These are phyloP conservation scores for Penicillium bovifimosum DNA, from an alignment of 495 filamentous ascomycete genomes.

Conservation along the genomic window DNA sequence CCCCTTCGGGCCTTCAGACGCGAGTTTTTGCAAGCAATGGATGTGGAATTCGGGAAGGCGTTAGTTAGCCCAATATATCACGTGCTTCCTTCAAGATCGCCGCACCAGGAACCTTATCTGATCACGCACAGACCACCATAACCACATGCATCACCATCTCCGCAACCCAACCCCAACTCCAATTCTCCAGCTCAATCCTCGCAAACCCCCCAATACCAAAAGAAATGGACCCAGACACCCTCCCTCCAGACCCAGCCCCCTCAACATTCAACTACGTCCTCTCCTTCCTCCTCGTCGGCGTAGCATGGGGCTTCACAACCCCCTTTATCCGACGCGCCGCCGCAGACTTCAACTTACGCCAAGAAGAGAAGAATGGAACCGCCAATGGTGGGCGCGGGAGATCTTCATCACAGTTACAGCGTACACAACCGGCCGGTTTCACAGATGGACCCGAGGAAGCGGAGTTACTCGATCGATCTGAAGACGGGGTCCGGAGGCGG, in stretches of 20 bases:
- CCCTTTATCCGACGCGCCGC: constrained; percentile 57
- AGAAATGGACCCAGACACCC: constrained; percentile 28
- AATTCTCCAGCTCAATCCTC: neutral
- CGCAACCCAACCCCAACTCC: too few species aligned
- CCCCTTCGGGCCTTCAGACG: too few species aligned
- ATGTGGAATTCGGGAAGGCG: too few species aligned
- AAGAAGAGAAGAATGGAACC: constrained; percentile 21
- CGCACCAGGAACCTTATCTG: too few species aligned
- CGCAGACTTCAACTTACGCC: constrained; percentile 51
- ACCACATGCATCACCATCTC: too few species aligned
- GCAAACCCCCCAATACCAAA: neutral
- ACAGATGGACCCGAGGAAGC: constrained; percentile 11
- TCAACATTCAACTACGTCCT: constrained; percentile 72
- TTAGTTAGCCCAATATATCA: too few species aligned
- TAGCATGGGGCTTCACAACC: constrained; percentile 72
- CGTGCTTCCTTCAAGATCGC: too few species aligned
- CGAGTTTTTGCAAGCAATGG: too few species aligned
- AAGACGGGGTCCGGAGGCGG: constrained; percentile 10
- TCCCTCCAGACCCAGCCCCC: constrained; percentile 51
- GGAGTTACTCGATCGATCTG: constrained; percentile 15
- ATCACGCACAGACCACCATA: neutral
- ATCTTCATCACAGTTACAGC: constrained; percentile 2
- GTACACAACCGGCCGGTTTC: neutral
- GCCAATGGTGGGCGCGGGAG: constrained; percentile 12
- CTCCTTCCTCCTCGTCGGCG: constrained; percentile 84